phyloP scores from a whole-genome alignment of 1,284 basidiomycete genomes.

The Papiliotrema laurentii region DNA sequence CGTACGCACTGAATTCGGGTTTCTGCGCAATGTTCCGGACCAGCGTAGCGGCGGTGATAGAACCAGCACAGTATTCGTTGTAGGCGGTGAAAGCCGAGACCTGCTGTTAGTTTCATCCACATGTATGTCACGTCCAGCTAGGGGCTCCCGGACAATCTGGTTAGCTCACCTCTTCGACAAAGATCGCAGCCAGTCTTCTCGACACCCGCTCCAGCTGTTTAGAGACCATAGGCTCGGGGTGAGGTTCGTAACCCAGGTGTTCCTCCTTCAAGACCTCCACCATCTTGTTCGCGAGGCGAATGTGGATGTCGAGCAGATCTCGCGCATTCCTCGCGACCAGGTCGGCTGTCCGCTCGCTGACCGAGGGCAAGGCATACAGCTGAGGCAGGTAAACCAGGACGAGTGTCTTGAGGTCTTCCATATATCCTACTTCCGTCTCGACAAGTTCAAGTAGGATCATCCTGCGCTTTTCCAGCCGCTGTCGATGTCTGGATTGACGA shows the following conservation, averaged over 20 bases:
- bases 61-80: slow-evolving; percentile 75
- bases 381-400: slow-evolving; percentile 56
- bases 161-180: slow-evolving; percentile 60
- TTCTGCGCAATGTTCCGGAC: slow-evolving; percentile 58
- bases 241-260: slow-evolving; percentile 50
- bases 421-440: slow-evolving; percentile 74
- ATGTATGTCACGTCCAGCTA: no score
- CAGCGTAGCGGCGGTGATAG: slow-evolving; percentile 70
- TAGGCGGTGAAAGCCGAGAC: slow-evolving; percentile 70
- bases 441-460: slow-evolving; percentile 62
- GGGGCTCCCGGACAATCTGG: background rate
- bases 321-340: slow-evolving; percentile 65
- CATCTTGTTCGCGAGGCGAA: slow-evolving; percentile 54
- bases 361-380: slow-evolving; percentile 45
- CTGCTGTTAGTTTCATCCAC: slow-evolving; percentile 53
- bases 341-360: slow-evolving; percentile 40
- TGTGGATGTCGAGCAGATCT: slow-evolving; percentile 69
- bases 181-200: slow-evolving; percentile 58
- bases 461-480: slow-evolving; percentile 29
- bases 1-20: slow-evolving; percentile 73
- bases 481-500: slow-evolving; percentile 17
- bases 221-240: slow-evolving; percentile 19
- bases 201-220: slow-evolving; percentile 53
- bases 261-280: slow-evolving; percentile 56
- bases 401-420: slow-evolving; percentile 67